These are phyloP conservation scores for Hypoxylon sp. DNA, from an alignment of 2,329 filamentous ascomycete species.

Conservation along the genomic window DNA sequence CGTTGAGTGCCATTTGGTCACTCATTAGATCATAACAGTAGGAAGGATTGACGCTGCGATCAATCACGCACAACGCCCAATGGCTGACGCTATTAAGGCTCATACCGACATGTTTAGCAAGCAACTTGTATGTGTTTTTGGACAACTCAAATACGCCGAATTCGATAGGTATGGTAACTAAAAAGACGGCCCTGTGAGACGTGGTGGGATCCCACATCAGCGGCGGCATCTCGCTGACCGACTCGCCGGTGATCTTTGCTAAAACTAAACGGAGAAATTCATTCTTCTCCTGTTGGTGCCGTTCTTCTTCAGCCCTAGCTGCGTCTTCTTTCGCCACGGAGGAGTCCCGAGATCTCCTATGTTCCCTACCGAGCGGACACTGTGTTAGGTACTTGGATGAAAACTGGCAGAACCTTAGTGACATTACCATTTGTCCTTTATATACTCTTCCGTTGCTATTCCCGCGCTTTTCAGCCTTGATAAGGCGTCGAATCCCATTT, in stretches of 20 bases:
- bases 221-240: constrained; percentile 45
- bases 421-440: constrained; percentile 46
- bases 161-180: constrained; percentile 52
- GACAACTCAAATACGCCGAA: constrained; percentile 52
- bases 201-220: constrained; percentile 43
- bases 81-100: constrained; percentile 52
- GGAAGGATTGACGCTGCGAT: constrained; percentile 47
- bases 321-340: constrained; percentile 21
- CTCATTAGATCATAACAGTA: constrained; percentile 55
- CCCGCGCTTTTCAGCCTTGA: constrained; percentile 39
- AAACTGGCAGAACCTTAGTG: background rate
- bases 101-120: constrained; percentile 53
- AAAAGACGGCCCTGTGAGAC: constrained; percentile 48
- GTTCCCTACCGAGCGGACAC: constrained; percentile 24
- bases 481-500: constrained; percentile 45
- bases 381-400: constrained; percentile 22
- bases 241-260: constrained; percentile 47
- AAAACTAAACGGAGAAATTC: constrained; percentile 45
- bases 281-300: constrained; percentile 45
- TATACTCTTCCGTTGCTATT: constrained; percentile 37
- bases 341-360: constrained; percentile 20
- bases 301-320: constrained; percentile 35
- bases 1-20: constrained; percentile 50
- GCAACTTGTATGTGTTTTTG: constrained; percentile 48
- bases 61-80: constrained; percentile 52